Evolutionary conservation across 371 early-diverging fungal genomes (phyloP).

Genomic region (Rhizopus arrhizus): DNA sequence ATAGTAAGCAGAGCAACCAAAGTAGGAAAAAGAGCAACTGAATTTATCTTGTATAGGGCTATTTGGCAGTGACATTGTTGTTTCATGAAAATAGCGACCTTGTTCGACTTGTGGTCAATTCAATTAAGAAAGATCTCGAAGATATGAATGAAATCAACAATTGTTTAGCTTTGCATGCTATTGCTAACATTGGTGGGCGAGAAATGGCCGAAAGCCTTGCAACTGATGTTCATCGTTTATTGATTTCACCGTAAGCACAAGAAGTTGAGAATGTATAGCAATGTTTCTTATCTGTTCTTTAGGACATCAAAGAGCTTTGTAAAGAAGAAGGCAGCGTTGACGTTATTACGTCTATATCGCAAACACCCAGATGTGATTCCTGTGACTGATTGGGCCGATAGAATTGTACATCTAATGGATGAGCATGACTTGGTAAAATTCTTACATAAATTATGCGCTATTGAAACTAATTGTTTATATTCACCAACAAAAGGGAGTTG

Average conservation of each 20-base stretch:
- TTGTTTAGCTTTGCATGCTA: constrained; percentile 92
- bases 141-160: constrained; percentile 86
- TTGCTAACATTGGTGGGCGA: constrained; percentile 91
- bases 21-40: background rate
- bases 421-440: constrained; percentile 79
- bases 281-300: background rate
- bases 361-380: constrained; percentile 90
- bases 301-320: constrained; percentile 82
- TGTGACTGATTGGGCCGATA: constrained; percentile 87
- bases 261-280: background rate
- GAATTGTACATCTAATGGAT: constrained; percentile 79
- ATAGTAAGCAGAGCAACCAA: constrained; percentile 65
- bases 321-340: constrained; percentile 96
- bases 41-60: constrained; percentile 67
- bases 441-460: background rate
- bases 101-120: constrained; percentile 81
- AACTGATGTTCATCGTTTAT: constrained; percentile 79
- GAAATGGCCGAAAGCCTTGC: constrained; percentile 91
- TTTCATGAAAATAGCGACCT: constrained; percentile 87
- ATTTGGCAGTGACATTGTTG: constrained; percentile 91
- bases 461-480: background rate
- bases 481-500: constrained; percentile 71
- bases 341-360: constrained; percentile 84
- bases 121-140: constrained; percentile 87
- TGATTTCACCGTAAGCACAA: constrained; percentile 76